Base-by-base conservation (phyloP, 1,284 basidiomycete species). In the Cryptococcus sp. region DNA sequence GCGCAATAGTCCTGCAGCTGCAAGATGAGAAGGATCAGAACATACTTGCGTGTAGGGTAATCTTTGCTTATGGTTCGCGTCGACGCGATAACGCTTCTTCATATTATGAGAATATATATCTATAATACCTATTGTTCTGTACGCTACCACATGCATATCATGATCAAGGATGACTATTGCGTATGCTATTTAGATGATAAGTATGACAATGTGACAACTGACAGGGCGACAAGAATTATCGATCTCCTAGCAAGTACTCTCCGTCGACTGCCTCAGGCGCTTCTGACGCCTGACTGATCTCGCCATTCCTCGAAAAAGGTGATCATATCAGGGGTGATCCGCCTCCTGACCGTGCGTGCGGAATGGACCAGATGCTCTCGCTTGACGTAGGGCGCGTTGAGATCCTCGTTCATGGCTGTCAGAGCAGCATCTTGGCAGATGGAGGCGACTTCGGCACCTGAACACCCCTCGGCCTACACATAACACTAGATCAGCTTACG, bases 361-460 rank as follows among this genome's bases (percentile, higher is more conserved):
- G 92, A 91, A n/a, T 81, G 74, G 3, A 89, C 73, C 64, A 98
- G 90, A 47, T 93, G 88, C 4, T 81, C 74, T 53, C 86, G 84
- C 3, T 88, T 84, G 11, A 96, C 93, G 68, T 81, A 84, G 40
- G 85, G 82, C 5, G 91, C 87, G 59, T 91, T 76, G 23, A 97
- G 86, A 73, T 96, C 84, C 62, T 86, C 83, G 69, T 91, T 87
- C 91, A 96, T 95, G 0, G 93, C 90, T 42, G 88, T 75, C 64
- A 99, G 78, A 0, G 95, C 96, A 1, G 96, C 96, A 77, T 99
- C 95, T 80, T 99, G 96, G 74, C 94, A 98, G 50, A 99, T 84
- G 1, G 89, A 87, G 6, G 87, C 84, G 27, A 99, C 87, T 74
- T 99, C 96, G 6, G 96, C 96, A 11, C 96, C 96, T 13, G 95